Percentiles rank a stretch among this genome's conserved stretches.
Evolutionary conservation across 2,329 filamentous ascomycete species (phyloP).

Genomic region (Colletotrichum sp.): DNA sequence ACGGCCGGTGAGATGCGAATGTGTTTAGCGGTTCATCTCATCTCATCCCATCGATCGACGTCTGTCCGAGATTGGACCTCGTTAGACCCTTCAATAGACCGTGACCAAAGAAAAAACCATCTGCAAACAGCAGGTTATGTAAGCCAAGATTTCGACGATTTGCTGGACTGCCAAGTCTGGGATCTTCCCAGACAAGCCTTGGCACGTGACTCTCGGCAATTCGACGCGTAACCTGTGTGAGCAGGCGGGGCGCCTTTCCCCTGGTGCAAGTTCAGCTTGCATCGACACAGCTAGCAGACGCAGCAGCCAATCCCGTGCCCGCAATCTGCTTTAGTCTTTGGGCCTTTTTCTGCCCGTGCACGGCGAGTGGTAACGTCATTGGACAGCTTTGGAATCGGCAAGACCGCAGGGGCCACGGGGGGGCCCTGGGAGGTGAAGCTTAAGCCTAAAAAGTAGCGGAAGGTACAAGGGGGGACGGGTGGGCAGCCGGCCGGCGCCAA

Average conservation of each 20-base stretch:
- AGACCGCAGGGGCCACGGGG: not conserved
- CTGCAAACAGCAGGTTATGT: constrained; percentile 1
- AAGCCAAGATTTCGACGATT: not conserved
- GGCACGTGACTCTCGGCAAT: constrained; percentile 16
- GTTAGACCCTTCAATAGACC: not conserved
- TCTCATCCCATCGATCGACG: not conserved
- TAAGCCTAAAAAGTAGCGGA: not conserved
- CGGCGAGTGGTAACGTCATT: not conserved
- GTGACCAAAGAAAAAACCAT: not conserved
- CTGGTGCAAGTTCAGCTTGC: not conserved
- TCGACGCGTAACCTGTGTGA: constrained; percentile 11
- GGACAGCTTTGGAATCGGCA: not conserved
- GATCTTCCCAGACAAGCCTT: not conserved
- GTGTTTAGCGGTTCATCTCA: not conserved
- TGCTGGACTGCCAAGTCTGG: not conserved
- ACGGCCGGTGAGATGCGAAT: not conserved
- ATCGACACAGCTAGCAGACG: not conserved
- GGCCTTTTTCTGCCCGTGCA: not conserved
- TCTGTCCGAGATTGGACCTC: not conserved
- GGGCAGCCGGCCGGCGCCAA: not conserved
- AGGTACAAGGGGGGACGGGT: not conserved
- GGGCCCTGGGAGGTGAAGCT: not conserved
- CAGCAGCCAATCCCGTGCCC: not conserved
- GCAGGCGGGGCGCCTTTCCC: not conserved
- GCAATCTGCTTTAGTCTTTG: not conserved